Conservation (phyloP, 1,284 basidiomycete species). For the Phellinidium pouzarii region DNA sequence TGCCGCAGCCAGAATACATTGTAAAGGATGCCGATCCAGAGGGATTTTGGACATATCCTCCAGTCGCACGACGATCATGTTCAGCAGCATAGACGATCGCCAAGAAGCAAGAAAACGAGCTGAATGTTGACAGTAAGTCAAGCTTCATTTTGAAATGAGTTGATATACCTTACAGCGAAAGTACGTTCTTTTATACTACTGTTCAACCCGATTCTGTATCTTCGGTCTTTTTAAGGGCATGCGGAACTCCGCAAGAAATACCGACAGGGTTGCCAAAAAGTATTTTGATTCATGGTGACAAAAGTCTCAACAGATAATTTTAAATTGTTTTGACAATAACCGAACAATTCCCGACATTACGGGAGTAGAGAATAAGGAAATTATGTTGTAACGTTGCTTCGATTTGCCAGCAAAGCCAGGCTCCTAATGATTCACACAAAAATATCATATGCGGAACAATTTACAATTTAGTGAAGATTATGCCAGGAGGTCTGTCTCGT, state of each 20-base stretch:
- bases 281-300: too few species aligned
- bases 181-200: background rate
- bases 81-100: background rate
- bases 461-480: background rate
- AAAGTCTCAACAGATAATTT: too few species aligned
- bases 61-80: conserved; percentile 29
- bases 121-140: background rate
- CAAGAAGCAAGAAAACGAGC: conserved; percentile 1
- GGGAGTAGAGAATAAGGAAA: too few species aligned
- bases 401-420: too few species aligned
- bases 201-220: background rate
- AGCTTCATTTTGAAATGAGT: background rate
- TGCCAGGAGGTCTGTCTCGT: conserved; percentile 25
- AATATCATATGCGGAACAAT: too few species aligned
- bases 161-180: background rate
- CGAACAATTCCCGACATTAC: too few species aligned
- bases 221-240: background rate
- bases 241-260: background rate
- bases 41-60: conserved; percentile 45
- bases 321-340: too few species aligned
- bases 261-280: background rate
- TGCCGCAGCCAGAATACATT: conserved; percentile 42
- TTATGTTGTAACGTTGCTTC: too few species aligned
- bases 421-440: too few species aligned
- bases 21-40: conserved; percentile 51